Evolutionary conservation across 148 eudicot species (phyloP).

Genomic region (Suaeda aralocaspica): DNA sequence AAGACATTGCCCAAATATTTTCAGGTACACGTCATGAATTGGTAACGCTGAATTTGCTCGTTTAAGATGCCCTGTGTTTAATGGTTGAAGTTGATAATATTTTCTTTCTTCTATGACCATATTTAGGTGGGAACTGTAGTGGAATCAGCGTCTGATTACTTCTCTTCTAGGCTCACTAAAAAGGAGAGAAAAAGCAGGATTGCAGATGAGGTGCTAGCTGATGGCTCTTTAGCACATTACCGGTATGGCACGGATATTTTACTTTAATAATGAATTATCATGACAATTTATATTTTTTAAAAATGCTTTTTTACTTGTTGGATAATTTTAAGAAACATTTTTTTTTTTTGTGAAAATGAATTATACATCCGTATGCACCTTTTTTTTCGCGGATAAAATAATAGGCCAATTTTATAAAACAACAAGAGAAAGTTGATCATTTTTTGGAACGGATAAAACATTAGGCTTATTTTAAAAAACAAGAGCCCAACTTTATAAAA

Average conservation of each 20-base stretch:
- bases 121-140: constrained; percentile 80
- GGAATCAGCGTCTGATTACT: constrained; percentile 61
- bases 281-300: no score
- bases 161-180: constrained; percentile 65
- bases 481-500: no score
- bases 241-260: constrained; percentile 36
- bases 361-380: no score
- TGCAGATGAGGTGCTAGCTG: constrained; percentile 82
- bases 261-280: background rate
- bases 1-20: constrained; percentile 81
- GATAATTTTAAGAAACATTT: no score
- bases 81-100: background rate
- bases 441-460: no score
- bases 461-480: no score
- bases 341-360: background rate
- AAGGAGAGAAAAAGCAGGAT: constrained; percentile 76
- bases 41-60: background rate
- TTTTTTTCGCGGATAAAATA: no score
- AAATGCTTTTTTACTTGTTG: no score
- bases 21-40: constrained; percentile 43
- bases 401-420: no score
- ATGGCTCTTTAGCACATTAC: constrained; percentile 45
- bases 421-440: no score
- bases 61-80: background rate
- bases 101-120: constrained; percentile 3